Base-by-base conservation (phyloP, 177 flowering plant species). In the Vitis hybrid region DNA sequence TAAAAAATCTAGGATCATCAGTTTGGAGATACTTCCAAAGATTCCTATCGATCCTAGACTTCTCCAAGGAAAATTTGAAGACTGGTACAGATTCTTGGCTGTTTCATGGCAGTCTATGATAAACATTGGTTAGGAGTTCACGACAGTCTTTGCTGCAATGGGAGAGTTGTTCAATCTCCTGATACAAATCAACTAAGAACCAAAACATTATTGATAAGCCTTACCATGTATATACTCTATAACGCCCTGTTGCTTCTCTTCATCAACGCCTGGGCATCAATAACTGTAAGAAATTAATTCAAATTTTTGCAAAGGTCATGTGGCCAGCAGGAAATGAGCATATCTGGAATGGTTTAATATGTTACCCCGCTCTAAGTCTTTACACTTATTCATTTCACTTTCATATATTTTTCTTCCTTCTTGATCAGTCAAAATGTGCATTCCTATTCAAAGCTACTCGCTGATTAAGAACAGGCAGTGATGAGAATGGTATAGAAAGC, bases 321-420 rank as follows among this genome's bases (percentile, higher is more conserved):
- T 78, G 81, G 81, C 81, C 78, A 3, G 2, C n/a, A 1, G 78
- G 81, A 19, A 78, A 78, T 53, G 18, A 60, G 6, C 20, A 12
- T 1, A 75, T 78, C 59, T 5, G 74, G 78, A 72, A 62, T 19
- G 14, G 9, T 20, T 49, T 5, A 39, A 26, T 39, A 5, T 39
- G 8, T 39, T 5, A 5, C 6, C 8, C 0, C 0, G 0, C 45
- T 39, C 8, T 39, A 39, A 39, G 2, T 31, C 19, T 2, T 51
- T 55, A 16, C 7, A 39, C 6, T 39, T 39, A 39, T 39, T 39
- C 12, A 3, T 3, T 19, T 11, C 3, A 5, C 6, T 10, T 14
- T 49, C 59, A 5, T 39, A 7, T 39, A 5, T 39, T 29, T 26
- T 51, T 29, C 45, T 8, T 13, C 20, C 7, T 39, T 39, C 45